These are phyloP conservation scores for Fusarium miscanthi DNA, from an alignment of 2,329 filamentous ascomycete species.

Conservation along the genomic window DNA sequence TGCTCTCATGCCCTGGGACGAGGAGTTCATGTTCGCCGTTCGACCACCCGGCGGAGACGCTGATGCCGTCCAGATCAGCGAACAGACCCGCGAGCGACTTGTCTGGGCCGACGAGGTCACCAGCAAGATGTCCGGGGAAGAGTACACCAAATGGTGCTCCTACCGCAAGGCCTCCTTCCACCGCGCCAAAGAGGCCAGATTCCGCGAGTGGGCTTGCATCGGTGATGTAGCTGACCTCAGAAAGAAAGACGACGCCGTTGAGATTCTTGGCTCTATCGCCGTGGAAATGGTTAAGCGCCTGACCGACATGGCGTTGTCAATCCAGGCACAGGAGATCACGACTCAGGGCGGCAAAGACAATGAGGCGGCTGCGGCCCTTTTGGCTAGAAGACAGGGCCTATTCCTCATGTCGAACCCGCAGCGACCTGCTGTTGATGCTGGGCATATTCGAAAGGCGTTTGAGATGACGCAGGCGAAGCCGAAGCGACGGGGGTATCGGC, in stretches of 20 bases:
- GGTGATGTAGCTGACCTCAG: slow-evolving; percentile 93
- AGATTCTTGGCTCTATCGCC: slow-evolving; percentile 94
- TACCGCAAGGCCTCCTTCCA: slow-evolving; percentile 97
- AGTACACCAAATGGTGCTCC: slow-evolving; percentile 98
- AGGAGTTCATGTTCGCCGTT: slow-evolving; percentile 85
- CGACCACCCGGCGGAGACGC: slow-evolving; percentile 79
- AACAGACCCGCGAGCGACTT: slow-evolving; percentile 87
- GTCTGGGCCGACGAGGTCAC: slow-evolving; percentile 96
- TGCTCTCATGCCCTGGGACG: slow-evolving; percentile 93
- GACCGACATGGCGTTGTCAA: slow-evolving; percentile 91
- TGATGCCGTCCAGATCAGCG: slow-evolving; percentile 64
- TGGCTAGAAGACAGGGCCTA: not conserved
- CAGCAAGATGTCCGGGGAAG: slow-evolving; percentile 93
- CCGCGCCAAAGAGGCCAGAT: slow-evolving; percentile 95
- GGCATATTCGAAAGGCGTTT: slow-evolving; percentile 15
- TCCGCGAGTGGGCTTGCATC: slow-evolving; percentile 96
- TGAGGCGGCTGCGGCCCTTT: fast-evolving
- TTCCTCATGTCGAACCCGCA: not conserved
- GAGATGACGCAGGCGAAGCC: slow-evolving; percentile 11
- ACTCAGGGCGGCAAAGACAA: not conserved
- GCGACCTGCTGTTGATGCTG: not conserved
- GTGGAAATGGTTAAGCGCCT: slow-evolving; percentile 98
- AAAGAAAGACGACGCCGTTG: slow-evolving; percentile 95
- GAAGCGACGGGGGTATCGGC: not conserved
- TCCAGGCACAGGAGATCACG: slow-evolving; percentile 68